Conservation (phyloP, 2,329 filamentous ascomycete species). For the Lasiodiplodia hormozganensis region DNA sequence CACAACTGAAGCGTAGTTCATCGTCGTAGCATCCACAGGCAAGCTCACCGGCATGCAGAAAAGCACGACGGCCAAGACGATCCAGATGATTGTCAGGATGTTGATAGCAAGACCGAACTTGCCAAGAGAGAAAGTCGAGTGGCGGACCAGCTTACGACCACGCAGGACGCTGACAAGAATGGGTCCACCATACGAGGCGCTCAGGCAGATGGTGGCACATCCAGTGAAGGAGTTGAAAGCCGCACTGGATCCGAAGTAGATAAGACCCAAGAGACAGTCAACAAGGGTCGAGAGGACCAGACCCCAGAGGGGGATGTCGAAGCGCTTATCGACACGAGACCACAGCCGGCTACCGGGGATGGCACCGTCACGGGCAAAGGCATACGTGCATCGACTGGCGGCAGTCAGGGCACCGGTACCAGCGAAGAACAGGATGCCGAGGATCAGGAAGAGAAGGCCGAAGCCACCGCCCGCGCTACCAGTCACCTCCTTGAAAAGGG, state of each 20-base stretch:
- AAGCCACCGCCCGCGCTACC: constrained; percentile 77
- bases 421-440: constrained; percentile 79
- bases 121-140: constrained; percentile 73
- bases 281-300: constrained; percentile 72
- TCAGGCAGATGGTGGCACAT: constrained; percentile 79
- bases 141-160: constrained; percentile 68
- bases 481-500: constrained; percentile 77
- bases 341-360: constrained; percentile 74
- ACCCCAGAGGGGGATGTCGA: constrained; percentile 75
- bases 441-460: constrained; percentile 75
- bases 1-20: constrained; percentile 55
- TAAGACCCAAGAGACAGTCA: constrained; percentile 74
- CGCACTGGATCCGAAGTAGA: constrained; percentile 79
- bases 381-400: constrained; percentile 75
- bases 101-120: constrained; percentile 74
- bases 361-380: constrained; percentile 76
- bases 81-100: constrained; percentile 72
- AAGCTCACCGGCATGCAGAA: constrained; percentile 73
- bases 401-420: constrained; percentile 78
- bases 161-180: constrained; percentile 75
- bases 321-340: constrained; percentile 67
- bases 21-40: constrained; percentile 46
- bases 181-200: constrained; percentile 76
- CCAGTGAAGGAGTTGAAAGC: constrained; percentile 83
- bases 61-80: constrained; percentile 70